These are phyloP conservation scores for Plantago lanceolata DNA, from an alignment of 305 asterid genomes.

Conservation along the genomic window DNA sequence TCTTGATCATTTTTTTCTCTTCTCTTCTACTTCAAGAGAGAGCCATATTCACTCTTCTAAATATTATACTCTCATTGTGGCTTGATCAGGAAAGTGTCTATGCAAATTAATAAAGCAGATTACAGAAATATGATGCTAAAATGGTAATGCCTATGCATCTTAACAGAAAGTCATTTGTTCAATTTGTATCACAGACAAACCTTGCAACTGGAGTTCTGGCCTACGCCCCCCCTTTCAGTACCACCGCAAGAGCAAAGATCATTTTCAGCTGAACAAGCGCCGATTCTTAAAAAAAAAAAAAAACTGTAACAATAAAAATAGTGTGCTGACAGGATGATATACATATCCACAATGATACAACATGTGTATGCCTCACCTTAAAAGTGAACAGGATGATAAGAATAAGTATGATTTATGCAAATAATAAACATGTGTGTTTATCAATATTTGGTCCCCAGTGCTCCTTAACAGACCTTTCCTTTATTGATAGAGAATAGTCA, in stretches of 20 bases:
- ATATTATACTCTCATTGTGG: not conserved
- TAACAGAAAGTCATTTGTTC: not conserved
- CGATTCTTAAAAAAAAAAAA: constrained; percentile 39
- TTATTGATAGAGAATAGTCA: not conserved
- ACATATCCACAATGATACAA: too few species aligned
- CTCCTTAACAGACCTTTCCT: not conserved
- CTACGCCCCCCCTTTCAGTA: constrained; percentile 22
- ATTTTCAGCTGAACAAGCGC: constrained; percentile 45
- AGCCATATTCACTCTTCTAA: not conserved
- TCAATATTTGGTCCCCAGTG: not conserved
- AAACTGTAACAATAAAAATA: not conserved
- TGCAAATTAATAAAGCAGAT: not conserved
- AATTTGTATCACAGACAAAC: constrained; percentile 30
- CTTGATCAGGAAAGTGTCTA: not conserved
- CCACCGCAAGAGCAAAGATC: constrained; percentile 60
- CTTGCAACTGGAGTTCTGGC: constrained; percentile 30
- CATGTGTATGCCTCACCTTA: not conserved
- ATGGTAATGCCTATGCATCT: not conserved
- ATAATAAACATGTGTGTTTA: too few species aligned
- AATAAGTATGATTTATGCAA: too few species aligned
- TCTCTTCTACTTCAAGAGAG: not conserved
- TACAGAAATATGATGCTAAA: not conserved
- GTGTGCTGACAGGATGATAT: not conserved
- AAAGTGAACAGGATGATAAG: too few species aligned
- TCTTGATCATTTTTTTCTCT: not conserved